A percentile compares a stretch with the other conserved stretches of the same genome.
phyloP scores from a whole-genome alignment of 345 rosid species.

The Psidium guajava region DNA sequence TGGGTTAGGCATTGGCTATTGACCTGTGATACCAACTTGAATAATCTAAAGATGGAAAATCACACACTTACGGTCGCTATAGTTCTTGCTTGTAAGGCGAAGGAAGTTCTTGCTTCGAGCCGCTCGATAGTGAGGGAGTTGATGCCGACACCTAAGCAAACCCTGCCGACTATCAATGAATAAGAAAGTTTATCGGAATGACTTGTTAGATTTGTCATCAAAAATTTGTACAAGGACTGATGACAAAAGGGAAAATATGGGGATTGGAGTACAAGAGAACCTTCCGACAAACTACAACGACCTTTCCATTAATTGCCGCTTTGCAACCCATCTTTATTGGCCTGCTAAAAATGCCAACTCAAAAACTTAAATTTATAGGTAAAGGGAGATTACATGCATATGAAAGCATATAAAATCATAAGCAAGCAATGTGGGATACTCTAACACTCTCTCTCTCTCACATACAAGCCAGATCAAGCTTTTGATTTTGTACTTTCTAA shows the following conservation, averaged over 20 bases:
- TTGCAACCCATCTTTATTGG: background rate
- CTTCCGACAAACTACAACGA: background rate
- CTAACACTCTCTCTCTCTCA: background rate
- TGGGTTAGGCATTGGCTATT: background rate
- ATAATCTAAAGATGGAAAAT: background rate
- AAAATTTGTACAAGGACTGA: background rate
- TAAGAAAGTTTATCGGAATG: background rate
- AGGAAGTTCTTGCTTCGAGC: background rate
- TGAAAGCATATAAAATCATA: background rate
- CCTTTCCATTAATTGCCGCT: background rate
- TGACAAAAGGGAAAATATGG: background rate
- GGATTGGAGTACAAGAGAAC: background rate
- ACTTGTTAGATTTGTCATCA: background rate
- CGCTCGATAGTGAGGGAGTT: background rate
- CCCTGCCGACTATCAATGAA: background rate
- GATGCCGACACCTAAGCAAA: background rate
- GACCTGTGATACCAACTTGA: background rate
- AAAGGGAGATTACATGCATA: background rate
- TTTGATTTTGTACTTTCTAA: background rate
- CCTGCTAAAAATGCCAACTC: background rate
- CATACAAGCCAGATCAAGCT: background rate
- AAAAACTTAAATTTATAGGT: background rate
- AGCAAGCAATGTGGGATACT: background rate
- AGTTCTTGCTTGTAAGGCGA: background rate
- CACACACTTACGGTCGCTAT: background rate